phyloP scores from a whole-genome alignment of 768 basidiomycete species.

The Rhizopogon salebrosus region DNA sequence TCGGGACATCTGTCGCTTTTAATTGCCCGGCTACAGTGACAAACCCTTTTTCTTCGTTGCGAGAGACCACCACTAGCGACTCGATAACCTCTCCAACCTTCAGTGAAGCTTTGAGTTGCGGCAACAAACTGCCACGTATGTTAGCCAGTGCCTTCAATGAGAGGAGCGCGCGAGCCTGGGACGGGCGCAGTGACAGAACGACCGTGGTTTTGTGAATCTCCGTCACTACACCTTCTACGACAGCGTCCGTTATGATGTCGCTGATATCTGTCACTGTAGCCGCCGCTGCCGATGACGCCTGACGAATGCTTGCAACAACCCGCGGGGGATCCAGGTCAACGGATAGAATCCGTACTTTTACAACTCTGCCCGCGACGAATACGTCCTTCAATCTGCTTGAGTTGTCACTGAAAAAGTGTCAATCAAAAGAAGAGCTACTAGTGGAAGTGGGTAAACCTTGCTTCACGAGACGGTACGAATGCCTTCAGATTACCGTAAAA shows the following conservation, averaged over 20 bases:
- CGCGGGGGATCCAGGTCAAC: conserved; percentile 53
- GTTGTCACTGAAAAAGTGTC: conserved; percentile 33
- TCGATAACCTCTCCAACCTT: conserved; percentile 66
- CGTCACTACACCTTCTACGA: conserved; percentile 61
- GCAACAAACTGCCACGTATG: conserved; percentile 56
- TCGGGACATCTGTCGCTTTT: conserved; percentile 44
- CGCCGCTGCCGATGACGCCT: conserved; percentile 54
- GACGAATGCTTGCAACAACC: conserved; percentile 83
- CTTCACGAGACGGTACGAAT: conserved; percentile 73
- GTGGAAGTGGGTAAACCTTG: conserved; percentile 50
- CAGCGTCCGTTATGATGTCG: conserved; percentile 71
- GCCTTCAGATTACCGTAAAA: conserved; percentile 89
- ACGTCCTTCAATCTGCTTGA: conserved; percentile 61
- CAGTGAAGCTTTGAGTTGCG: conserved; percentile 59
- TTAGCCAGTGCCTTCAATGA: conserved; percentile 87
- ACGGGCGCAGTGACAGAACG: conserved; percentile 56
- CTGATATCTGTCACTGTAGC: conserved; percentile 54
- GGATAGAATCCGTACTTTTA: conserved; percentile 75
- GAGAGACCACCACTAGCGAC: conserved; percentile 84
- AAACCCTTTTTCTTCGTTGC: conserved; percentile 79
- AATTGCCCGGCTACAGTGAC: conserved; percentile 79
- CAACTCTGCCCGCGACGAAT: conserved; percentile 77
- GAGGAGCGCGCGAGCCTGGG: conserved; percentile 43
- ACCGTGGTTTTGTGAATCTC: conserved; percentile 86
- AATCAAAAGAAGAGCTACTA: background rate